phyloP scores from a whole-genome alignment of 352 stramenopile genomes.

The Globisporangium cylindrosporum region DNA sequence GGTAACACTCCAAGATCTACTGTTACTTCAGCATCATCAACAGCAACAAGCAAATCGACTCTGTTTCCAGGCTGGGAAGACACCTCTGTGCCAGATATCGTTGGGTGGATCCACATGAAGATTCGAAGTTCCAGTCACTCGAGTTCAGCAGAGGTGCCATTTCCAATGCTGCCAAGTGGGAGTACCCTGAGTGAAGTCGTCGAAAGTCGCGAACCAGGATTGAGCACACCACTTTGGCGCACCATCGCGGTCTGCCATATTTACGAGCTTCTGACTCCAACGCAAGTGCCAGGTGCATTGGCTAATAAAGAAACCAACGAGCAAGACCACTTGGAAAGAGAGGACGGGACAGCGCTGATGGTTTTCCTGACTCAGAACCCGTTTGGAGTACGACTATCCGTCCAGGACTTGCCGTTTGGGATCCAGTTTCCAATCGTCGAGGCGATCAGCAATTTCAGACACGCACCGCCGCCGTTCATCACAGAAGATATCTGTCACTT shows the following conservation, averaged over 20 bases:
- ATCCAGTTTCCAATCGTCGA: slow-evolving; percentile 59
- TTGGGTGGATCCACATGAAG: slow-evolving; percentile 42
- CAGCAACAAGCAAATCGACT: neutral
- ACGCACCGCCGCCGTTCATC: slow-evolving; percentile 54
- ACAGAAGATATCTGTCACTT: slow-evolving; percentile 54
- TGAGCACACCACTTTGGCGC: slow-evolving; percentile 22
- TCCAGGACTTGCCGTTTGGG: slow-evolving; percentile 58
- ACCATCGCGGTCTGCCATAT: slow-evolving; percentile 37
- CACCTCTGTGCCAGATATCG: slow-evolving; percentile 43
- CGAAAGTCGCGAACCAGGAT: neutral
- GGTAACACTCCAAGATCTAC: slow-evolving; percentile 16
- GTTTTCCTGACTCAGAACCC: slow-evolving; percentile 45
- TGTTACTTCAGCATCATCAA: neutral
- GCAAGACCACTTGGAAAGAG: neutral
- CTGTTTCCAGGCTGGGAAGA: slow-evolving; percentile 19
- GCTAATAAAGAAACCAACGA: neutral
- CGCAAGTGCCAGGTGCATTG: neutral
- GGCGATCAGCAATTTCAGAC: slow-evolving; percentile 51
- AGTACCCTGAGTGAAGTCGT: neutral
- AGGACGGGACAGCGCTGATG: slow-evolving; percentile 34
- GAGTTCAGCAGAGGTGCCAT: slow-evolving; percentile 9
- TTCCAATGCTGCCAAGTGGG: slow-evolving; percentile 25
- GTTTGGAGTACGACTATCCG: slow-evolving; percentile 29
- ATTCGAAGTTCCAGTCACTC: slow-evolving; percentile 4
- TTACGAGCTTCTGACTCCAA: slow-evolving; percentile 37